A percentile compares a stretch with the other conserved stretches of the same genome.
phyloP scores from a whole-genome alignment of 73 alveolate genomes.

The Stentor coeruleus region DNA sequence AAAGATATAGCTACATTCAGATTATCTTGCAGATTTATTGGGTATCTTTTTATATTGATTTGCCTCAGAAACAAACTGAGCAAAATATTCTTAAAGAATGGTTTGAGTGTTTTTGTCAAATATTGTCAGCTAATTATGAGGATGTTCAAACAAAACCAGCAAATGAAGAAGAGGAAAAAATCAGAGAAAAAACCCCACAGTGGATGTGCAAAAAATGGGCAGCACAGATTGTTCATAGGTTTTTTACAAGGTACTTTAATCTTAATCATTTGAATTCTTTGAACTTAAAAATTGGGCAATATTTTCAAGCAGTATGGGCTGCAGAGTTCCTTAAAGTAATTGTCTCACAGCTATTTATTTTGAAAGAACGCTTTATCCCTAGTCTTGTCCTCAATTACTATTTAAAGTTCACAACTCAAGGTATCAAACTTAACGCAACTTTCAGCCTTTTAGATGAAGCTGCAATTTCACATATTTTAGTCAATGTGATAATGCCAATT shows the following conservation, averaged over 20 bases:
- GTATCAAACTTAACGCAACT: conserved; percentile 28
- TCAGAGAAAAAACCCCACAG: conserved; percentile 31
- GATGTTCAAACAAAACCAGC: conserved; percentile 24
- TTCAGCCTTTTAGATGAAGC: conserved; percentile 31
- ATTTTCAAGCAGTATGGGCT: conserved; percentile 27
- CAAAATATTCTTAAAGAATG: conserved; percentile 33
- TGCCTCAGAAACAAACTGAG: conserved; percentile 36
- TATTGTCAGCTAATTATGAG: background rate
- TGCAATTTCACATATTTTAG: conserved; percentile 32
- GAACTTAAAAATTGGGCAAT: conserved; percentile 25
- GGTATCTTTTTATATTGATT: conserved; percentile 38
- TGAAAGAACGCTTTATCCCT: conserved; percentile 36
- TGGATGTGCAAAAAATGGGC: conserved; percentile 53
- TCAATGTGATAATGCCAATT: conserved; percentile 36
- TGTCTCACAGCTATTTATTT: conserved; percentile 33
- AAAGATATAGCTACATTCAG: conserved; percentile 28
- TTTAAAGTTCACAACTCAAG: conserved; percentile 34
- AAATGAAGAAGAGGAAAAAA: conserved; percentile 26
- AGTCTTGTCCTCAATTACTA: conserved; percentile 36
- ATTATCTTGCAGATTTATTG: conserved; percentile 47
- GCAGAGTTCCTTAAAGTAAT: conserved; percentile 36
- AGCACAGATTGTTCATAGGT: conserved; percentile 39
- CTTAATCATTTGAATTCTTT: conserved; percentile 35
- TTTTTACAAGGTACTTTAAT: conserved; percentile 45
- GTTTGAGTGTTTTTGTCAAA: conserved; percentile 36